Evolutionary conservation across 108 stramenopile species (phyloP).

Genomic region (Discostella pseudostelligera): DNA sequence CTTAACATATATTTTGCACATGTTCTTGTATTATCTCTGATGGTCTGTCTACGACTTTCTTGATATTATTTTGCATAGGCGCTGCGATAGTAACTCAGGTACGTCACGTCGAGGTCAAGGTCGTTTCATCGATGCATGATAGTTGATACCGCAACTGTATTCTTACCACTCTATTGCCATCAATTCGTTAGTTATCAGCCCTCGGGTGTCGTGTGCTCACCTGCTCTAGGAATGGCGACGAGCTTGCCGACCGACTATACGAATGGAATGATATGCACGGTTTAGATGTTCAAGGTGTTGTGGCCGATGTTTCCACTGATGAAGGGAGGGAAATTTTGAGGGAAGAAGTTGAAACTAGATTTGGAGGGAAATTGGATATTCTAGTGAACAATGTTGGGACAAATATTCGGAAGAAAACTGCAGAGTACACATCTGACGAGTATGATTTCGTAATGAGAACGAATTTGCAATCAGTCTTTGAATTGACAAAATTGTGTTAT

Average conservation of each 20-base stretch:
- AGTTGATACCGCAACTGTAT: no score
- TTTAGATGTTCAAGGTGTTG: constrained; percentile 59
- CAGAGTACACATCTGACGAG: constrained; percentile 88
- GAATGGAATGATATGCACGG: constrained; percentile 70
- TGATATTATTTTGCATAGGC: constrained; percentile 45
- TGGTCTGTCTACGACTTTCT: no score
- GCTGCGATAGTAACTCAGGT: constrained; percentile 49
- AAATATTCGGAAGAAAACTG: constrained; percentile 85
- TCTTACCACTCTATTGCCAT: no score
- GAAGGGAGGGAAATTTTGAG: constrained; percentile 58
- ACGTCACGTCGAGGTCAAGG: no score
- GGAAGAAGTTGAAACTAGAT: constrained; percentile 40
- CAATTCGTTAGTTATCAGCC: constrained; percentile 21
- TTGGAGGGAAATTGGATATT: constrained; percentile 74
- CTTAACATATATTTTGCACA: no score
- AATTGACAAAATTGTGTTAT: constrained; percentile 63
- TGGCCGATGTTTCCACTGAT: constrained; percentile 71
- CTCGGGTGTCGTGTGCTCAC: constrained; percentile 63
- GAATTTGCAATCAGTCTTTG: constrained; percentile 83
- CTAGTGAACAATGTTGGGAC: constrained; percentile 97
- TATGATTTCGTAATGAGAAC: constrained; percentile 77
- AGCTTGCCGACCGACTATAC: constrained; percentile 52
- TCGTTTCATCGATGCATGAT: no score
- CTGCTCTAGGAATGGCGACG: constrained; percentile 65
- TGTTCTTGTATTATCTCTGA: no score